A percentile compares a stretch with the other conserved stretches of the same genome.
Conservation (phyloP, 805 yeast species). For the Pichia californica region DNA sequence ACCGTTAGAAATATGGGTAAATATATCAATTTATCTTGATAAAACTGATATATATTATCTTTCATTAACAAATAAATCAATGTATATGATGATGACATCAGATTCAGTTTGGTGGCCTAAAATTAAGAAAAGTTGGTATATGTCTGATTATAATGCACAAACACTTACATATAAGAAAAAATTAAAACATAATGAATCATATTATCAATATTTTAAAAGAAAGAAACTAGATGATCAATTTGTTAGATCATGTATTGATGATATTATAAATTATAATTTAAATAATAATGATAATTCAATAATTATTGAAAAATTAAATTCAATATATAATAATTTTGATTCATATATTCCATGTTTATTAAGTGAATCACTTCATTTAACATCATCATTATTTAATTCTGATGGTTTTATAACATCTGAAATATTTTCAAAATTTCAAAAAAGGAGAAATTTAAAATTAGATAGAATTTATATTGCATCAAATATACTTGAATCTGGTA, state of each 20-base stretch:
- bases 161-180: conserved; percentile 1
- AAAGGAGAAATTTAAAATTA: conserved; percentile 12
- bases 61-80: conserved; percentile 6
- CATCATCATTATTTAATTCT: not conserved
- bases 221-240: conserved; percentile 4
- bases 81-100: conserved; percentile 8
- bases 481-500: conserved; percentile 13
- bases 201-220: conserved; percentile 1
- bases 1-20: conserved; percentile 21
- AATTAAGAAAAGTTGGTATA: conserved; percentile 4
- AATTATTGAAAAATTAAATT: not conserved
- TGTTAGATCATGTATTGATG: not conserved
- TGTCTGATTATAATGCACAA: conserved; percentile 2
- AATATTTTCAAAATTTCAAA: not conserved
- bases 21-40: conserved; percentile 8
- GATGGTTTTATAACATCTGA: conserved; percentile 2
- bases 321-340: conserved; percentile 1
- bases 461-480: conserved; percentile 16
- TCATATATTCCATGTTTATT: conserved; percentile 18
- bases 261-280: not conserved
- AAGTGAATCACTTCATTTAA: conserved; percentile 16
- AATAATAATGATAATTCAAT: not conserved
- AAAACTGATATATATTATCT: conserved; percentile 12
- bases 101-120: conserved; percentile 19
- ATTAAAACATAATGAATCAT: not conserved